Base-by-base conservation (phyloP, 768 basidiomycete genomes). In the Boletales sp. region DNA sequence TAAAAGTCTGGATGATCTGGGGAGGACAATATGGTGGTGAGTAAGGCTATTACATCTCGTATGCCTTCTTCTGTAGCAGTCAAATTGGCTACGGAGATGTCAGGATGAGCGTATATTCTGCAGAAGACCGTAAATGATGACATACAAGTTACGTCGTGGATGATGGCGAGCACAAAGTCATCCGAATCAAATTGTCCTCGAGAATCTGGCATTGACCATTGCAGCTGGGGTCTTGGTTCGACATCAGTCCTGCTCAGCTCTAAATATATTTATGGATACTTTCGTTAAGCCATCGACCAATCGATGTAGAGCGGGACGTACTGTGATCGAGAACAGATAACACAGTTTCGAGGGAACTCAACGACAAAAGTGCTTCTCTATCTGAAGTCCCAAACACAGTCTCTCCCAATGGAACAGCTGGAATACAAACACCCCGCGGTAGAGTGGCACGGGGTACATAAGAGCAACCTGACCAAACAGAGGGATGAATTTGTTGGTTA, bases 261-360 rank as follows among this genome's bases (percentile, higher is more conserved):
- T 55, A 32, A 18, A 33, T 2, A 6, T 9, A 9, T 41, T 34
- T 15, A 14, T 2, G 31, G 19, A 17, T 36, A 6, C 34, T 34
- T 12, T 34, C 7, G 11, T 34, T 15, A 13, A 2, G 36, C 13
- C 17, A 12, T 15, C 4, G 39, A 35, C 6, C 2, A 7, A 9
- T n/a, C 2, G 25, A 46, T 2, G 10, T 8, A 46, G 5, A 30
- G 18, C 14, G 3, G 4, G 25, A 17, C 56, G 17, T 25, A 56
- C 56, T 12, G 14, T 10, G 44, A 33, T 45, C 19, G 19, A 57
- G 40, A 37, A 56, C 38, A 33, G 41, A 41, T 11, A 57, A n/a
- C 17, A 57, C 38, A 9, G 39, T 42, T 10, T 44, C 41, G 3
- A 56, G 44, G 9, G 34, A 55, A 5, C 2, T 30, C 4, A 34